phyloP scores from a whole-genome alignment of 2,329 filamentous ascomycete genomes.

The Colletotrichum salicis region DNA sequence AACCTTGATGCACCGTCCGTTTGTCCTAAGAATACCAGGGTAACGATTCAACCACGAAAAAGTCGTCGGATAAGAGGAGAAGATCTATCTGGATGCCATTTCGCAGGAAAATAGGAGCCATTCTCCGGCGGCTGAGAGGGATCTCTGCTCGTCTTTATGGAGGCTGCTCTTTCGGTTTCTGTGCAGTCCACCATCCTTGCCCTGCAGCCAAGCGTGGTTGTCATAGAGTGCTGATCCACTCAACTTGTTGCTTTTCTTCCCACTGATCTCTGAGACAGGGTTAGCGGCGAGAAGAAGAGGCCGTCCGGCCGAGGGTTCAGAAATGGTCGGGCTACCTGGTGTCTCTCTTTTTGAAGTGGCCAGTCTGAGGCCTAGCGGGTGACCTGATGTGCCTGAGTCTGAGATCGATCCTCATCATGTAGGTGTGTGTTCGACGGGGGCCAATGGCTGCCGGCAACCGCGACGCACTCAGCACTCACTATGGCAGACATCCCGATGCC shows the following conservation, averaged over 20 bases:
- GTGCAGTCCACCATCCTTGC: constrained; percentile 26
- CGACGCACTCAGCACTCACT: not conserved
- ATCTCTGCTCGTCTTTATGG: constrained; percentile 30
- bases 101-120: not conserved
- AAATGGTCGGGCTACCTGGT: constrained; percentile 27
- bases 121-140: constrained; percentile 6
- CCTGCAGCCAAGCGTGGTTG: constrained; percentile 36
- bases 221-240: constrained; percentile 34
- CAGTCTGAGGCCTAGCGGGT: constrained; percentile 23
- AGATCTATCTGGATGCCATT: constrained; percentile 27
- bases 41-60: constrained; percentile 18
- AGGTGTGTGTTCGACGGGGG: constrained; percentile 14
- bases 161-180: constrained; percentile 14
- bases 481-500: constrained; percentile 3
- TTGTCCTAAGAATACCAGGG: constrained; percentile 34
- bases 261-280: constrained; percentile 35
- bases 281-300: constrained; percentile 31
- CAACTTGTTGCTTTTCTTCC: constrained; percentile 32
- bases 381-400: constrained; percentile 2
- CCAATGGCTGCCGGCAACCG: constrained; percentile 12
- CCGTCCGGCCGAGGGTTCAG: constrained; percentile 19
- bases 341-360: constrained; percentile 27
- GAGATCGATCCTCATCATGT: constrained; percentile 17
- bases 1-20: constrained; percentile 31
- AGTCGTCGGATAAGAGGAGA: constrained; percentile 1